phyloP scores from a whole-genome alignment of 768 basidiomycete species.

The Termitomyces sp. region DNA sequence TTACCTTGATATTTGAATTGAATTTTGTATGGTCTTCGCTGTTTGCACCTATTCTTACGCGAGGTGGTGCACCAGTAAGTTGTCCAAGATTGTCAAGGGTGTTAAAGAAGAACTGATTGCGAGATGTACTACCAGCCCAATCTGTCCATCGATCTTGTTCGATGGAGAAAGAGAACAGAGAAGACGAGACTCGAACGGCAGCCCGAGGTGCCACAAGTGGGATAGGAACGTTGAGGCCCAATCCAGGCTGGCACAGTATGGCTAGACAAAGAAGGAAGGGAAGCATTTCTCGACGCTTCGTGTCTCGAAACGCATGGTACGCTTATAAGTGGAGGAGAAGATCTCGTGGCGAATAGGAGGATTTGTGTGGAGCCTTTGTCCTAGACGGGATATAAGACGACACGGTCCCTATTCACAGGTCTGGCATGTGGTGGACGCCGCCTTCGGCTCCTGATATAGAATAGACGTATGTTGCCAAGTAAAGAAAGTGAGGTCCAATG shows the following conservation, averaged over 20 bases:
- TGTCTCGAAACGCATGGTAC: not conserved
- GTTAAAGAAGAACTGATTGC: slow-evolving; percentile 58
- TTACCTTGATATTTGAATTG: slow-evolving; percentile 40
- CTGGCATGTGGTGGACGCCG: not conserved
- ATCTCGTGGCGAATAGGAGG: slow-evolving; percentile 2
- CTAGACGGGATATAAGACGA: not conserved
- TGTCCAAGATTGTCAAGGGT: slow-evolving; percentile 50
- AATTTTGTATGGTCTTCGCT: slow-evolving; percentile 57
- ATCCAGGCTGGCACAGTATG: slow-evolving; percentile 1
- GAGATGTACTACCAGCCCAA: slow-evolving; percentile 50
- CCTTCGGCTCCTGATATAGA: not conserved
- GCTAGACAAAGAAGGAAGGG: slow-evolving; percentile 3
- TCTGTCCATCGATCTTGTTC: slow-evolving; percentile 70
- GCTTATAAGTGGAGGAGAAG: slow-evolving; percentile 2
- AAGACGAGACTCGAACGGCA: slow-evolving; percentile 14
- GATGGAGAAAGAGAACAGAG: slow-evolving; percentile 59
- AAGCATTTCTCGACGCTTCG: not conserved
- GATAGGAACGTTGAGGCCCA: slow-evolving; percentile 5
- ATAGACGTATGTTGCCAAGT: not conserved
- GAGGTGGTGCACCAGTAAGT: slow-evolving; percentile 48
- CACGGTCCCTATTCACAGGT: slow-evolving; percentile 1
- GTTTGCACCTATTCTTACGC: slow-evolving; percentile 57
- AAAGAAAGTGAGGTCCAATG: not conserved
- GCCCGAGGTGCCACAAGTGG: slow-evolving; percentile 7
- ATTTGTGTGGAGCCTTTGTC: slow-evolving; percentile 1